Evolutionary conservation across 345 rosid genomes (phyloP), one percentile per base, ranked within the genome.

Genomic region (Abelmoschus esculentus): DNA sequence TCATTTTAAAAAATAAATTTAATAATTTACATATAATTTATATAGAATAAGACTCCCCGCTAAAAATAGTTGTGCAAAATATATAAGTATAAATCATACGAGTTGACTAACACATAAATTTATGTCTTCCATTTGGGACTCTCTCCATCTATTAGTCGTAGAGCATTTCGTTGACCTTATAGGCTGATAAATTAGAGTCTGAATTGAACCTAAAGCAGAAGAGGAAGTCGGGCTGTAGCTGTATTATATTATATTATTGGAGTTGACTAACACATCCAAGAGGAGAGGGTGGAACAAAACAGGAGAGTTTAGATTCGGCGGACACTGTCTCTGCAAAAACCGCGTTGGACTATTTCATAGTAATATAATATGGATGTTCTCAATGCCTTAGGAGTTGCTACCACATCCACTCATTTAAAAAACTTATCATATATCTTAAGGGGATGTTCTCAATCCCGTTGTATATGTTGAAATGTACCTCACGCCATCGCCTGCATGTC

Each of bases 401-500:
- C 46, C 66, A 61, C 66, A 36, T 61, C 49, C 28, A 9, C 47
- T 15, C 17, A 6, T 40, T 22, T 0, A 22, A 22, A 22, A 22
- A 22, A 22, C 26, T 22, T 1, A 22, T 22, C 26, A 22, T 22
- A 22, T 22, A n/a, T n/a, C n/a, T n/a, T n/a, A n/a, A n/a, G n/a
- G n/a, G n/a, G n/a, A n/a, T n/a, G n/a, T n/a, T n/a, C n/a, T n/a
- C n/a, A n/a, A n/a, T n/a, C 26, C 26, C 26, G 26, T 22, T 22
- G 26, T 22, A 22, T 22, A 22, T 0, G 26, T 22, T 22, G 26
- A 22, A 22, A n/a, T 61, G 22, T 34, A 61, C 46, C 47, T 59
- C 49, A 76, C 79, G 73, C 50, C 74, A 17, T 79, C 2, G 61
- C 44, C 42, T 15, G 19, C 44, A 12, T 36, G 49, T 11, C 66